Evolutionary conservation across 2,329 filamentous ascomycete genomes (phyloP), one percentile per base, ranked within the genome.

Genomic region (Gnomoniopsis sp.): DNA sequence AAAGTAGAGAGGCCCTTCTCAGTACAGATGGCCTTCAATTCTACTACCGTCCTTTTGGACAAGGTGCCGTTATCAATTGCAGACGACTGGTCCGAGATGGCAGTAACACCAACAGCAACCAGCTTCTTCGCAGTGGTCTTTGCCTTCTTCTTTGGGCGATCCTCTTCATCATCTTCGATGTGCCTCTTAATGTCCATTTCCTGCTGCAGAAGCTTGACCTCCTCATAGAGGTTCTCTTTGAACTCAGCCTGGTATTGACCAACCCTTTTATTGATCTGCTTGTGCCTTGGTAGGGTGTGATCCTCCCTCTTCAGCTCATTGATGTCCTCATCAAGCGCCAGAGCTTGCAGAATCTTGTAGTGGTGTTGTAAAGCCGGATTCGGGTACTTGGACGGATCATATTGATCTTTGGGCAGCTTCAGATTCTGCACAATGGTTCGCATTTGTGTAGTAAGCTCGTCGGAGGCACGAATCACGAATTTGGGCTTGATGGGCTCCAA

Each of bases 291-390:
- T 15, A 90, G 71, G 0, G 95, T 98, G 64, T 89, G 87, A 69
- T 99, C 95, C 15, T 84, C 79, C 2, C 75, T 74, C 1, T 75
- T 74, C 52, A 88, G 83, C 21, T 89, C 88, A 0, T 93, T 93
- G 1, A 96, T 76, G 65, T 97, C 93, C 70, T 99, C 95, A 38
- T 96, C 93, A 1, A 99, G 79, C 0, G 95, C 95, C 58, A 97
- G 81, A 7, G 90, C 89, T 74, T 99, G 95, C 0, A 99, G 77
- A 49, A 99, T 96, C 62, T 86, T 88, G 78, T 98, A 99, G 75
- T 98, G 95, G 93, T 93, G 99, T 74, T 99, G 95, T 23, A 99
- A 79, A 10, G 90, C 84, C 11, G 93, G 92, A 62, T 99, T 99
- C 0, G 95, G 91, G 68, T 97, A 98, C 68, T 89, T 95, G 1